Conservation (phyloP, 169 alveolate genomes). For the Plasmodium vinckei region DNA sequence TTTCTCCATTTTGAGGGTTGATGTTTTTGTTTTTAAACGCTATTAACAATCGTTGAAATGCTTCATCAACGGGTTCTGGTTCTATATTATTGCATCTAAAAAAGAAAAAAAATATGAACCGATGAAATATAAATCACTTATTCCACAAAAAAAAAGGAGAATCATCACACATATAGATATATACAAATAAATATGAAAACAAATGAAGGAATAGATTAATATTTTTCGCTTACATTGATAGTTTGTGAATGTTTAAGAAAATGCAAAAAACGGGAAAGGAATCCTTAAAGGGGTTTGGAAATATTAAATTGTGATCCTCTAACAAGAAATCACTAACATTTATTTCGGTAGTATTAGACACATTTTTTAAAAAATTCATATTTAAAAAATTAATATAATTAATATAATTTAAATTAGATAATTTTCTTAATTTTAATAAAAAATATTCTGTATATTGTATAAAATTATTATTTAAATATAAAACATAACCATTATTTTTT, state of each 20-base stretch:
- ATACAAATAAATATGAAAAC: too few relatives aligned
- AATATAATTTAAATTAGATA: slow-evolving; percentile 21
- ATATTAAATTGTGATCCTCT: slow-evolving; percentile 29
- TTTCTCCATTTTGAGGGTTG: background rate
- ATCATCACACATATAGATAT: background rate
- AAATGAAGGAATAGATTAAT: too few relatives aligned
- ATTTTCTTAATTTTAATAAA: slow-evolving; percentile 30
- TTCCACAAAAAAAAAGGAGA: background rate
- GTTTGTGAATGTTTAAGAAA: slow-evolving; percentile 6
- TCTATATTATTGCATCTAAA: background rate
- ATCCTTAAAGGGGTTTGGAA: slow-evolving; percentile 46
- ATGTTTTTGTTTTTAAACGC: background rate
- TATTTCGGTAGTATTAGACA: background rate
- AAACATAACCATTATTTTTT: slow-evolving; percentile 63
- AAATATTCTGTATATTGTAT: slow-evolving; percentile 12
- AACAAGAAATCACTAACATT: slow-evolving; percentile 3
- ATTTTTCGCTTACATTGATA: too few relatives aligned
- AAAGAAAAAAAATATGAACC: background rate
- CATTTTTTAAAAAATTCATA: slow-evolving; percentile 40
- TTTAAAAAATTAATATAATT: slow-evolving; percentile 47
- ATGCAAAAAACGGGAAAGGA: slow-evolving; percentile 39
- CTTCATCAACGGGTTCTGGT: background rate
- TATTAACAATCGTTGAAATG: slow-evolving; percentile 6
- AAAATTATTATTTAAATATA: slow-evolving; percentile 28
- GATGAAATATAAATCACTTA: background rate